Conservation (phyloP, 495 filamentous ascomycete genomes). For the Hapsidospora chrysogenum region DNA sequence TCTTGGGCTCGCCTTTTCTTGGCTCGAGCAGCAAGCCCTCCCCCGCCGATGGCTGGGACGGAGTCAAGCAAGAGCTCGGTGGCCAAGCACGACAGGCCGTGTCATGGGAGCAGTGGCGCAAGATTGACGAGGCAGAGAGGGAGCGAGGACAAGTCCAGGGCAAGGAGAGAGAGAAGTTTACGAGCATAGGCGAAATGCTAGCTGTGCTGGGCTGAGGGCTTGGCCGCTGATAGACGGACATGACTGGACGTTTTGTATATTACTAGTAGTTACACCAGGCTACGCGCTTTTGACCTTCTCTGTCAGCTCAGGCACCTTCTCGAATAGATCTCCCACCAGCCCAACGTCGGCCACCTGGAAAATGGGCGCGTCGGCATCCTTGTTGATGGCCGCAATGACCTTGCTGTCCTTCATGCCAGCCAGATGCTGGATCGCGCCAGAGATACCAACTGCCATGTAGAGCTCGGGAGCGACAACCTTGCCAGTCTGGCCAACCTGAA, state of each 20-base stretch:
- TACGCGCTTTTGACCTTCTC: conserved; percentile 70
- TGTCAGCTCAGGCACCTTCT: conserved; percentile 88
- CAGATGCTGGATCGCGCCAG: conserved; percentile 93
- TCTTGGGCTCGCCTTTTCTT: conserved; percentile 26
- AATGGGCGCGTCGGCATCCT: conserved; percentile 90
- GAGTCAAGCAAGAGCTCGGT: conserved; percentile 32
- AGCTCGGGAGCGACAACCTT: conserved; percentile 96
- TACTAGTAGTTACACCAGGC: conserved; percentile 5
- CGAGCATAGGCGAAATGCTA: conserved; percentile 63
- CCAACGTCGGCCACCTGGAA: conserved; percentile 97
- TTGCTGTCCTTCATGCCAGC: conserved; percentile 99
- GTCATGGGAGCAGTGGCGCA: conserved; percentile 72
- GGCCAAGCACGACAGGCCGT: conserved; percentile 30
- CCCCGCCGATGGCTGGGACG: conserved; percentile 51
- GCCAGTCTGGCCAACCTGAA: conserved; percentile 95
- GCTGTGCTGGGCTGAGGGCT: conserved; percentile 30
- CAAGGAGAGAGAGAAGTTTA: conserved; percentile 78
- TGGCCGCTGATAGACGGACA: conserved; percentile 6
- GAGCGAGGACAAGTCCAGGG: conserved; percentile 45
- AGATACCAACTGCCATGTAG: conserved; percentile 91
- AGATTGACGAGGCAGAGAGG: conserved; percentile 66
- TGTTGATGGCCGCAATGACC: conserved; percentile 98
- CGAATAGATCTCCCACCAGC: conserved; percentile 86
- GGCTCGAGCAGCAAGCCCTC: conserved; percentile 20
- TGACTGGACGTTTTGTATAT: conserved; percentile 7